Base-by-base conservation (phyloP, 495 filamentous ascomycete species). In the Penicillium diatomitis region DNA sequence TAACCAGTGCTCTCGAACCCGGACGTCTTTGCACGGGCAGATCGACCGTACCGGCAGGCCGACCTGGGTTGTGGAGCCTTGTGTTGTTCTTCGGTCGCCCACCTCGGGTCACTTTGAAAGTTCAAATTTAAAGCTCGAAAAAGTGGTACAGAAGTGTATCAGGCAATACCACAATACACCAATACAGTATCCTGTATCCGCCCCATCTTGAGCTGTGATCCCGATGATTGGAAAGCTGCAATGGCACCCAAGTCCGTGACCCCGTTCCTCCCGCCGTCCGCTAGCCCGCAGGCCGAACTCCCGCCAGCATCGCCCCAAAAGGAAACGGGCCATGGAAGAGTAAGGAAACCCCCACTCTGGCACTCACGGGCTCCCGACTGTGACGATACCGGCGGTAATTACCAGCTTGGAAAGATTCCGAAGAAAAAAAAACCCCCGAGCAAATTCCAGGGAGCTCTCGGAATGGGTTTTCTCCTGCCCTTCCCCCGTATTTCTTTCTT, bases 381-480 rank as follows among this genome's bases (percentile, higher is more conserved):
- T 53, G 55, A 55, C 50, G 40, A 61, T 69, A 70, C 66, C 68
- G 64, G 64, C 57, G 61, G 65, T 67, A 66, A 20, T 55, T 62
- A 68, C 61, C 45, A 38, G 4, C 33, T 32, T 20, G 10, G 9
- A 31, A 45, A 50, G 39, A 47, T 45, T 38, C 46, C 44, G 48
- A 46, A 32, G 47, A 47, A 55, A 55, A 48, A 42, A 45, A 48
- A 48, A 44, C 41, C 32, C 32, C 43, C 44, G 44, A 42, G 39
- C 41, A 49, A 55, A 51, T 45, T 41, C 31, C 53, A 51, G 48
- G 52, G 52, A 50, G 52, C 48, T 51, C 48, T 40, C 50, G 45
- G 46, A 40, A 37, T 44, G 39, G 45, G 44, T 53, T 46, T 46
- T 32, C 44, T 42, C 34, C 38, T 35, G 10, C 33, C 38, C 40